Conservation (phyloP, 352 stramenopile genomes). For the Globisporangium recalcitrans region DNA sequence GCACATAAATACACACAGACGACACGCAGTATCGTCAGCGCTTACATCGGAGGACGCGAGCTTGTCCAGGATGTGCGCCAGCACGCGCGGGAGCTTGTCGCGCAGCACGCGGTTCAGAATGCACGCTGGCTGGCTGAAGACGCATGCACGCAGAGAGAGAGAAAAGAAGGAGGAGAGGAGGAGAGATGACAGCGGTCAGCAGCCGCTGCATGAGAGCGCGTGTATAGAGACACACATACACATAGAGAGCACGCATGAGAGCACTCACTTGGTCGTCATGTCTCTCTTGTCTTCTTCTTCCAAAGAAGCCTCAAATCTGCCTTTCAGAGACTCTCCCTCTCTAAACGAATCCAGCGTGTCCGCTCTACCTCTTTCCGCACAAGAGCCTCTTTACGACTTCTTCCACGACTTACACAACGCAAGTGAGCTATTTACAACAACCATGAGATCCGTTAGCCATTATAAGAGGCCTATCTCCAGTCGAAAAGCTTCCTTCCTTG, state of each 20-base stretch:
- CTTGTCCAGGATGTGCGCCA: conserved; percentile 53
- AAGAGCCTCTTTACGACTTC: too few relatives aligned
- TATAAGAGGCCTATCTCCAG: background rate
- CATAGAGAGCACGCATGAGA: background rate
- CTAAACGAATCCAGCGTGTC: conserved; percentile 6
- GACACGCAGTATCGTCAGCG: too few relatives aligned
- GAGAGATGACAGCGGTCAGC: background rate
- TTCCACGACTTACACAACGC: too few relatives aligned
- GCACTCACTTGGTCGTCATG: conserved; percentile 8
- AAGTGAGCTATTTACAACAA: too few relatives aligned
- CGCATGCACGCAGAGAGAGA: background rate
- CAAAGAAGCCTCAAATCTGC: background rate
- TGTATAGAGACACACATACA: background rate
- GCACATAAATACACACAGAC: background rate
- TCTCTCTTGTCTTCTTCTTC: background rate
- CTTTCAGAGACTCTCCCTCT: conserved; percentile 3
- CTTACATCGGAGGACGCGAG: conserved; percentile 29
- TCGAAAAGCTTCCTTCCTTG: background rate
- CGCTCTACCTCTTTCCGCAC: too few relatives aligned
- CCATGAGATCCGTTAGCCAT: background rate
- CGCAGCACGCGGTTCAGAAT: conserved; percentile 41
- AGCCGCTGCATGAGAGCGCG: background rate
- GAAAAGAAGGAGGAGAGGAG: too few relatives aligned
- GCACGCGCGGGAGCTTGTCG: conserved; percentile 46
- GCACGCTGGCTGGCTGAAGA: background rate